Evolutionary conservation across 169 alveolate species (phyloP), one percentile per base, ranked within the genome.

Genomic region (Plasmodium inui): DNA sequence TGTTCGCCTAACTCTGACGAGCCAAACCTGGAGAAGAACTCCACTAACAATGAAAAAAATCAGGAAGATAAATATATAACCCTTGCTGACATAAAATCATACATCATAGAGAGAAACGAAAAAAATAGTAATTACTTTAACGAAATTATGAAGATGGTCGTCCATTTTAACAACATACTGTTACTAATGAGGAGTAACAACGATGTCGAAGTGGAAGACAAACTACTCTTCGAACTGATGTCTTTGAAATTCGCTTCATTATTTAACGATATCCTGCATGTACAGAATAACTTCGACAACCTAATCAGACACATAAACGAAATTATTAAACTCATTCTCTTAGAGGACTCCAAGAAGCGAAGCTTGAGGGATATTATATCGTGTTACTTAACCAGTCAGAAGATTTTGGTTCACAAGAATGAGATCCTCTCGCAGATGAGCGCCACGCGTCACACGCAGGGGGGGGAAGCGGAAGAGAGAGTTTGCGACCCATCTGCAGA

Each of bases 81-180:
- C 44, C 83, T 89, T 19, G 32, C 67, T 32, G 83, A 89, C 26
- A 37, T 89, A 78, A 80, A 55, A 79, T 89, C 90, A 8, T 89
- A 79, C 46, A 57, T 89, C 17, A 61, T 89, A 26, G 83, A 89
- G 28, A 78, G 94, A 32, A 89, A 89, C 61, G 22, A 67, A 61
- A 70, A 89, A 79, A 89, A 89, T 67, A 76, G 82, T 44, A 89
- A 89, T 32, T 89, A 79, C 37, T 89, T 39, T 72, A 89, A 89
- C 32, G 94, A 89, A 79, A 89, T 89, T 39, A 14, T 89, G 17
- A 89, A 80, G 72, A 89, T 89, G 94, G 50, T 89, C 9, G 83
- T 89, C 17, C 94, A 89, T 89, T 79, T 89, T 57, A 89, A 89
- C 32, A 89, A 89, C 26, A 89, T 89, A 22, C 30, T 89, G n/a